These are phyloP conservation scores for Diplosphaera chodatii DNA, from an alignment of 139 green algal genomes.

Conservation along the genomic window DNA sequence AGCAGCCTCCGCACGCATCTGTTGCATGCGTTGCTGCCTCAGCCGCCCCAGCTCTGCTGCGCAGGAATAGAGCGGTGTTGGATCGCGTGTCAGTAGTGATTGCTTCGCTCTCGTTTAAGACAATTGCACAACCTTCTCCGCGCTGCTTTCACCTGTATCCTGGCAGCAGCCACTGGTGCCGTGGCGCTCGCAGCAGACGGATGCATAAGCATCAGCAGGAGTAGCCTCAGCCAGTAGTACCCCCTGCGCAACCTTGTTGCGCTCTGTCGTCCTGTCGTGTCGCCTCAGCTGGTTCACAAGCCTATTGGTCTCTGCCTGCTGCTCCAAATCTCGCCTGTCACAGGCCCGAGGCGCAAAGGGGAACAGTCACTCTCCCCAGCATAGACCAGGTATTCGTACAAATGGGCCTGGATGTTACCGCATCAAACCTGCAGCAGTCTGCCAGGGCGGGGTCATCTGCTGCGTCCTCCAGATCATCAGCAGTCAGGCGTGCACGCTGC, in stretches of 20 bases:
- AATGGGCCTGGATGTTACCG: no score
- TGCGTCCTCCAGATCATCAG: neutral
- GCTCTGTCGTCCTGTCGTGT: neutral
- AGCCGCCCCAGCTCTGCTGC: neutral
- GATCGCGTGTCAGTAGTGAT: no score
- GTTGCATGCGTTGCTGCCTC: neutral
- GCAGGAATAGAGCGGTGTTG: neutral
- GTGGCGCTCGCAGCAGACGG: neutral
- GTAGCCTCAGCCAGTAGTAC: neutral
- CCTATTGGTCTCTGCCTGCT: neutral
- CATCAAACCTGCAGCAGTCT: neutral
- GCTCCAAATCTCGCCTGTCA: neutral
- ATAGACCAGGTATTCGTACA: no score
- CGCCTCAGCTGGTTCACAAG: neutral
- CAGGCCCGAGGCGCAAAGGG: no score
- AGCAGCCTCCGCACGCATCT: neutral
- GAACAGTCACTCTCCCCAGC: no score
- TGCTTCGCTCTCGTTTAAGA: no score
- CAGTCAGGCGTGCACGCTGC: neutral
- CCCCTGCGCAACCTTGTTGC: neutral
- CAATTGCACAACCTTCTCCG: no score
- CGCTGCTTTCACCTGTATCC: neutral
- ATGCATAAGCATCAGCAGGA: neutral
- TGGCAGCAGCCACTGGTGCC: neutral
- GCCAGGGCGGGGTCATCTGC: neutral